These are phyloP conservation scores for Gamarada debralockiae DNA, from an alignment of 495 filamentous ascomycete species.

Conservation along the genomic window DNA sequence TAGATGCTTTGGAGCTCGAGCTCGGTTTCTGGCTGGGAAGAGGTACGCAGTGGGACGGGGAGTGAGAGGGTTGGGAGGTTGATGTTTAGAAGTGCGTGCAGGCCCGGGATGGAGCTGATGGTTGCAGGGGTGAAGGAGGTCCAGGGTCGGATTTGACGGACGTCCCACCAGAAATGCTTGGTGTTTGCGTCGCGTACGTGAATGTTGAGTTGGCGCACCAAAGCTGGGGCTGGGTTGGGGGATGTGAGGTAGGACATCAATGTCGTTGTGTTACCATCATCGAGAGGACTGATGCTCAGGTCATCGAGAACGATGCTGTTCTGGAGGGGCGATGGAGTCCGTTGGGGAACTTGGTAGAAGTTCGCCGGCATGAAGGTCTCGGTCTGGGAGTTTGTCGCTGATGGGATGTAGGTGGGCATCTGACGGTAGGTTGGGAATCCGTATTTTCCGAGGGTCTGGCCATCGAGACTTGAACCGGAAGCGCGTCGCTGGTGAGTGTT, in stretches of 20 bases:
- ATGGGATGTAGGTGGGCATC: conserved; percentile 61
- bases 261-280: conserved; percentile 56
- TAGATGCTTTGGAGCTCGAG: conserved; percentile 64
- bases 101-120: conserved; percentile 68
- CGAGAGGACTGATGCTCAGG: conserved; percentile 28
- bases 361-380: conserved; percentile 40
- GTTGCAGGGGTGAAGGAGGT: conserved; percentile 66
- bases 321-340: conserved; percentile 31
- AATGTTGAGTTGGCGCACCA: conserved; percentile 78
- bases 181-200: conserved; percentile 63
- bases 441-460: conserved; percentile 60
- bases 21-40: conserved; percentile 70
- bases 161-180: conserved; percentile 91
- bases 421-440: conserved; percentile 80
- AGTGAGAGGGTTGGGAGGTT: conserved; percentile 62
- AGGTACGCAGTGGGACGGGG: conserved; percentile 47
- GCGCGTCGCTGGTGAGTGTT: conserved; percentile 54
- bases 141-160: conserved; percentile 83
- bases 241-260: conserved; percentile 74
- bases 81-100: conserved; percentile 69
- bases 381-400: conserved; percentile 41
- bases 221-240: conserved; percentile 71
- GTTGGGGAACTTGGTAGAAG: conserved; percentile 38
- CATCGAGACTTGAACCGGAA: conserved; percentile 68
- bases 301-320: conserved; percentile 21